phyloP scores from a whole-genome alignment of 2,329 filamentous ascomycete species.

The Aureobasidium vineae region DNA sequence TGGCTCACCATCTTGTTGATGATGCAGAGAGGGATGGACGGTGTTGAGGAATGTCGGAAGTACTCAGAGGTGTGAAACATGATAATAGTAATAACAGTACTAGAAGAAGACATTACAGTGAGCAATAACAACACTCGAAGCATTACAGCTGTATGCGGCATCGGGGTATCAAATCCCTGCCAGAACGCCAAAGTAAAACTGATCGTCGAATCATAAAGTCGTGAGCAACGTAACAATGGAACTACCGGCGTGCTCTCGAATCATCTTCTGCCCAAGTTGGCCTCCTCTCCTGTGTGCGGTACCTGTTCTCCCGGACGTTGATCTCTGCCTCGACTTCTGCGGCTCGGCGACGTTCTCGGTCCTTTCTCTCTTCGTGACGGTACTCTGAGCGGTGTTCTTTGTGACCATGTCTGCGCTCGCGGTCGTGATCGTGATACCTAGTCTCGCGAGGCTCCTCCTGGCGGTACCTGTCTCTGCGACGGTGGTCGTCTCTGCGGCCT shows the following conservation, averaged over 20 bases:
- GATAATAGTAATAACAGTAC: background rate
- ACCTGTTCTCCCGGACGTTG: background rate
- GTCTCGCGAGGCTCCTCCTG: constrained; percentile 11
- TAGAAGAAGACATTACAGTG: constrained; percentile 3
- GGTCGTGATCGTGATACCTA: background rate
- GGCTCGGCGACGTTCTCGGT: background rate
- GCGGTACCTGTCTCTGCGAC: constrained; percentile 8
- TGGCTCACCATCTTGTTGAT: background rate
- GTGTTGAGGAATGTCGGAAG: background rate
- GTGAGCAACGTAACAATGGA: background rate
- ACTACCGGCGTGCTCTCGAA: constrained; percentile 5
- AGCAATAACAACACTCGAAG: background rate
- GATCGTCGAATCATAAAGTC: constrained; percentile 14
- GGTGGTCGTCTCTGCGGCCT: background rate
- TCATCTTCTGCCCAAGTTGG: constrained; percentile 7
- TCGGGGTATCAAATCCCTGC: constrained; percentile 1
- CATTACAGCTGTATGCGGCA: constrained; percentile 1
- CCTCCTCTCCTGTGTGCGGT: constrained; percentile 17
- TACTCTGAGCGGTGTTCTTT: constrained; percentile 10
- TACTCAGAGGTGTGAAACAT: background rate
- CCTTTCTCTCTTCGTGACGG: constrained; percentile 6
- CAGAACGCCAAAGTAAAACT: constrained; percentile 3
- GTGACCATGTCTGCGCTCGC: background rate
- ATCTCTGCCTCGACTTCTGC: background rate
- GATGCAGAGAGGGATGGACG: background rate